Evolutionary conservation across 495 filamentous ascomycete species (phyloP), one percentile per base, ranked within the genome.

Genomic region (Staphylotrichum longicolle): DNA sequence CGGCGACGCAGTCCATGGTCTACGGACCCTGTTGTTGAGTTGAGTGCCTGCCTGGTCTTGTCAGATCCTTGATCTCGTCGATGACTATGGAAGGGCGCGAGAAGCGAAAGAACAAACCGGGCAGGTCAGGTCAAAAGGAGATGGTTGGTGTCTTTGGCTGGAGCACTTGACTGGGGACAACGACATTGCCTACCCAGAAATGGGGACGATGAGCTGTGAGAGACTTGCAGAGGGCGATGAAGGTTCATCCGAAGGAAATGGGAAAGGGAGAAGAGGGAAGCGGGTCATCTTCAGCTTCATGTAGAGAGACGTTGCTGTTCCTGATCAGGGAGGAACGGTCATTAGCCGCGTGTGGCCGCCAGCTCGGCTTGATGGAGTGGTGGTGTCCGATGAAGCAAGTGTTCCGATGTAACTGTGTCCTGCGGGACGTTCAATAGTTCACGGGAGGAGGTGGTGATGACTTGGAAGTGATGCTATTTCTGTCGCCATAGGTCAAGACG

Each of bases 1-100:
- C 11, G 45, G 41, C 35, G 56, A 44, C 33, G 33, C 56, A 58
- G 20, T 20, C 15, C 56, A 58, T 58, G 44, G 14, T 48, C 33
- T 46, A 33, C 51, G 35, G 35, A 14, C 51, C 4, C 47, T 32
- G 6, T 9, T 14, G 5, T 2, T 9, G 49, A 39, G 49, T 27
- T 27, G 14, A 6, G 5, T 37, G 1, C 3, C 49, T 52, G 33
- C 5, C 37, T 33, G 47, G 4, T 49, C 33, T 20, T 49, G 47
- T 49, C 9, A 49, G 10, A 33, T 1, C 9, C 11, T 14, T 30
- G 8, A 14, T 10, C 5, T 27, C 20, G 47, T 9, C 47, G 47
- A 49, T 14, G 0, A 49, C 10, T 0, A 49, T 8, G 2, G 30
- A 32, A 7, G 8, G 7, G 47, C 14, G 15, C 1, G 11, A 3